Base-by-base conservation (phyloP, 176 grass and related monocot genomes). In the Avena eriantha region DNA sequence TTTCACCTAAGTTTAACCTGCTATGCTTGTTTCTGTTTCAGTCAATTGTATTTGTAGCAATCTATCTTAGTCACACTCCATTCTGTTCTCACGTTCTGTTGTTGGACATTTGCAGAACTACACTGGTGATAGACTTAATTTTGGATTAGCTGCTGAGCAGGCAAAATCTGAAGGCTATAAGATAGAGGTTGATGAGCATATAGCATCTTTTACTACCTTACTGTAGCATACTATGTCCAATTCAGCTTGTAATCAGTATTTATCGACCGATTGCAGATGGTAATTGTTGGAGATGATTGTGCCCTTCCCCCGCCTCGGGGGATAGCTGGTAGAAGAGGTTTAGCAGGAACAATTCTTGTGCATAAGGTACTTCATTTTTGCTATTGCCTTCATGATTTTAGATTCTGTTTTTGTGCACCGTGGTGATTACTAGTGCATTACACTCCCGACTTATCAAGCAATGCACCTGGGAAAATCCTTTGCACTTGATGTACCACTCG, bases 281-380 rank as follows among this genome's bases (percentile, higher is more conserved):
- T 97, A 84, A 94, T 99, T 88, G 94, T 99, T 88, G 97, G 97
- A 88, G 97, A 99, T 91, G 97, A 99, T 74, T 99, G 97, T 85
- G 94, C 94, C 53, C 97, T 99, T 73, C 94, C 97, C 56, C 94
- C 94, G 75, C 97, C 90, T 61, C 87, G 97, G 64, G 97, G 97
- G 54, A 94, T 99, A 93, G 90, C 89, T 92, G 97, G 97, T 55
- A 88, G 97, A 92, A 99, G 97, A 90, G 97, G 94, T 90, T 90
- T 99, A 88, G 94, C 97, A 48, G 97, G 97, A 69, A 99, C 92
- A 48, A 69, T 99, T 80, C 89, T 99, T 73, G 94, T 99, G 90
- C 84, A 97, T 80, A 99, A 99, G 94, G 97, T 99, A 89, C 78
- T 85, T 70, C 76, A 14, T 43, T 81, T 33, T 80, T 72, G 29